phyloP scores from a whole-genome alignment of 2,329 filamentous ascomycete genomes.

The Meredithiella fracta region DNA sequence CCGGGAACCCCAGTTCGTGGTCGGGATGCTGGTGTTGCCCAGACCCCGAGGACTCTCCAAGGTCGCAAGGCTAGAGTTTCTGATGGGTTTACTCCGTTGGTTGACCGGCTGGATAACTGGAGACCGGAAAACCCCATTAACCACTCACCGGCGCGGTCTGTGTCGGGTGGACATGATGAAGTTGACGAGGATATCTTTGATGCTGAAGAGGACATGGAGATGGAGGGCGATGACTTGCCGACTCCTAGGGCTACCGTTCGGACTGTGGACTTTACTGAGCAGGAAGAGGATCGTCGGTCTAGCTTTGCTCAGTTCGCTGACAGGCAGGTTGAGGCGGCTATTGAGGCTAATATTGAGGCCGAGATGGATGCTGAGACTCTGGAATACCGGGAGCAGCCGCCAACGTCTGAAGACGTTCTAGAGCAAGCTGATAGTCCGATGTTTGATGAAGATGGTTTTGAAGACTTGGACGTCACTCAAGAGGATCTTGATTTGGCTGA shows the following conservation, averaged over 20 bases:
- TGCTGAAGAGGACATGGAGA: conserved; percentile 12
- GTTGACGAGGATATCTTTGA: conserved; percentile 4
- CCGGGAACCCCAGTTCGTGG: conserved; percentile 27
- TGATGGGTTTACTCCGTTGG: conserved; percentile 47
- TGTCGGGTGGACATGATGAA: background rate
- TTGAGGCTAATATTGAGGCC: conserved; percentile 22
- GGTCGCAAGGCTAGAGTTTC: conserved; percentile 22
- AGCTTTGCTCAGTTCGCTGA: conserved; percentile 30
- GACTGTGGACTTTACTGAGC: background rate
- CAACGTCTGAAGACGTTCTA: conserved; percentile 1
- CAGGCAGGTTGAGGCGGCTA: conserved; percentile 21
- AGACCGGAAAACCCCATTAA: conserved; percentile 38
- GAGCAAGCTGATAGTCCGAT: background rate
- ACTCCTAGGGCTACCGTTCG: background rate
- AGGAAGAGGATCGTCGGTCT: conserved; percentile 1
- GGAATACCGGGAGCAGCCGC: conserved; percentile 13
- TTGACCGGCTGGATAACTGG: conserved; percentile 46
- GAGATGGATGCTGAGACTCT: conserved; percentile 18
- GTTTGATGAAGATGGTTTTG: conserved; percentile 24
- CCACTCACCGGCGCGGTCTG: conserved; percentile 3
- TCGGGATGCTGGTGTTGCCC: conserved; percentile 18
- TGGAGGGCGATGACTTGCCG: conserved; percentile 9
- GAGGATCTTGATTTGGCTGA: conserved; percentile 42
- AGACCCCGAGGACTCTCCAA: conserved; percentile 16
- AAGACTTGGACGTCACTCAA: conserved; percentile 31